A percentile compares a stretch with the other conserved stretches of the same genome.
phyloP scores from a whole-genome alignment of 768 basidiomycete species.

The Podaxis carcinomalis region DNA sequence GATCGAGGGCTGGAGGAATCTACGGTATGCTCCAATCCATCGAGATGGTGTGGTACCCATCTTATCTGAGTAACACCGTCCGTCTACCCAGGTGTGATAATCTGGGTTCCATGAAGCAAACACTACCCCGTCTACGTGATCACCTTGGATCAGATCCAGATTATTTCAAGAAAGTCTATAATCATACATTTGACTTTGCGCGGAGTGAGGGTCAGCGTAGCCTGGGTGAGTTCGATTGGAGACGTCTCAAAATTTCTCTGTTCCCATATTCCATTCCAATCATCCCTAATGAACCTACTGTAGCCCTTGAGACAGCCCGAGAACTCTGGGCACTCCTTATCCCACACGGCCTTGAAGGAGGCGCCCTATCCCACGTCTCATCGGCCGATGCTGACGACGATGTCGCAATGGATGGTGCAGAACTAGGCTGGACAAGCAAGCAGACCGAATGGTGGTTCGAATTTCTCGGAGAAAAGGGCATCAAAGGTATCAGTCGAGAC shows the following conservation, averaged over 20 bases:
- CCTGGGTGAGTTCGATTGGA: constrained; percentile 45
- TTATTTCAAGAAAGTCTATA: constrained; percentile 79
- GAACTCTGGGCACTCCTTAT: constrained; percentile 79
- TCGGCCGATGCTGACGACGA: constrained; percentile 38
- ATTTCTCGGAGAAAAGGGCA: constrained; percentile 61
- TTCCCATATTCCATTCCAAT: neutral
- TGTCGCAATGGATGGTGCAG: constrained; percentile 40
- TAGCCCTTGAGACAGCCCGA: constrained; percentile 66
- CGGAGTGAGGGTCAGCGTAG: constrained; percentile 74
- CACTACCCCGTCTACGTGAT: constrained; percentile 49
- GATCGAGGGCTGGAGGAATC: constrained; percentile 75
- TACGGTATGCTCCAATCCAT: constrained; percentile 46
- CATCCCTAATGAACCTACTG: neutral
- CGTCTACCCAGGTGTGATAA: constrained; percentile 52
- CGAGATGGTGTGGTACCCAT: neutral
- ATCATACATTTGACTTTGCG: constrained; percentile 78
- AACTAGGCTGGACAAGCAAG: constrained; percentile 55
- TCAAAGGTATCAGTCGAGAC: constrained; percentile 82
- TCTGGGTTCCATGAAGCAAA: constrained; percentile 52
- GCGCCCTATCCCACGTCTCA: constrained; percentile 49
- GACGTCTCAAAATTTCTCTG: neutral
- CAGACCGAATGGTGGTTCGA: constrained; percentile 75
- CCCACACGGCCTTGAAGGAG: constrained; percentile 63
- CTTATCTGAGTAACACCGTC: neutral
- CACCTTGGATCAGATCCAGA: constrained; percentile 59